A percentile compares a stretch with the other conserved stretches of the same genome.
phyloP scores from a whole-genome alignment of 2,329 filamentous ascomycete genomes.

The Aspergillus sp. region DNA sequence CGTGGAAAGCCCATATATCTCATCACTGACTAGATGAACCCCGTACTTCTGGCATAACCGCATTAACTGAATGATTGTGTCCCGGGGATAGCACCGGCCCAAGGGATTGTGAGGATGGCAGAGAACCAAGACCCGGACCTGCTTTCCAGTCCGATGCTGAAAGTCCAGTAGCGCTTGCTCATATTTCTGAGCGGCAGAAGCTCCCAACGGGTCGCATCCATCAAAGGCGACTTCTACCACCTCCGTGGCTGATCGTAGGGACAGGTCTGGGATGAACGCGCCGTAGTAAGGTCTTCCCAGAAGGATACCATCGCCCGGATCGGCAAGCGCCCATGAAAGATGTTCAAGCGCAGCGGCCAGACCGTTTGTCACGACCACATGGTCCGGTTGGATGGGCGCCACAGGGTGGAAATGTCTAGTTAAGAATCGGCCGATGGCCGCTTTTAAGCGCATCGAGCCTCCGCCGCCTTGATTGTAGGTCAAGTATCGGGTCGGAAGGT shows the following conservation, averaged over 20 bases:
- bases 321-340: conserved; percentile 30
- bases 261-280: conserved; percentile 49
- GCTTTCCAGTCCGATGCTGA: conserved; percentile 37
- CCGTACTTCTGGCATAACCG: conserved; percentile 50
- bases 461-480: conserved; percentile 39
- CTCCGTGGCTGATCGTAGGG: conserved; percentile 41
- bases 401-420: conserved; percentile 31
- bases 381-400: conserved; percentile 22
- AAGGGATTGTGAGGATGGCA: conserved; percentile 56
- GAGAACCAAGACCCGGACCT: conserved; percentile 49
- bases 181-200: conserved; percentile 44
- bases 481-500: conserved; percentile 30
- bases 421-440: conserved; percentile 33
- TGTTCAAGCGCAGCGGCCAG: conserved; percentile 38
- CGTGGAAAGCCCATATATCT: conserved; percentile 58
- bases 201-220: conserved; percentile 45
- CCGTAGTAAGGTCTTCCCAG: conserved; percentile 46
- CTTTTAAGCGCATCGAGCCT: conserved; percentile 28
- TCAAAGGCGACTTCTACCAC: conserved; percentile 48
- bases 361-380: conserved; percentile 37
- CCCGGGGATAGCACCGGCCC: conserved; percentile 44
- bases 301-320: conserved; percentile 37
- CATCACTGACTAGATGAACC: conserved; percentile 58
- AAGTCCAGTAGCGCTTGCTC: conserved; percentile 42
- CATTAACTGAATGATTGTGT: conserved; percentile 30